Conservation (phyloP, 2,329 filamentous ascomycete species). For the Sarocladium oryzae region DNA sequence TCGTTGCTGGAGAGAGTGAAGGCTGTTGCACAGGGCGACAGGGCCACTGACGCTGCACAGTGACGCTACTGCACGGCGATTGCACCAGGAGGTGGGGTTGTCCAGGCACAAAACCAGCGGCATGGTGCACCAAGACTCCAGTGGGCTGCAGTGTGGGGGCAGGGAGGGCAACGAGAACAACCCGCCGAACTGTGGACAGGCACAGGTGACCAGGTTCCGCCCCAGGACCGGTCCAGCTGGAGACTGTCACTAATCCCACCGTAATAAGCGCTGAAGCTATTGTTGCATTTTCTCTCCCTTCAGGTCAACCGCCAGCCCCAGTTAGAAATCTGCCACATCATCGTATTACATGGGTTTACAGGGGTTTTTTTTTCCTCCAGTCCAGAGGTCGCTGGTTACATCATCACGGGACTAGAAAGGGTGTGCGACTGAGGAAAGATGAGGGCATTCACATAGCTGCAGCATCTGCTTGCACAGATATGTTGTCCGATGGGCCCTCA, state of each 20-base stretch:
- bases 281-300: not conserved
- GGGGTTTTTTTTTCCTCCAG: too few relatives aligned
- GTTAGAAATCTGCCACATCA: not conserved
- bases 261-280: constrained; percentile 1
- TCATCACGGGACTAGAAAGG: not conserved
- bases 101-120: not conserved
- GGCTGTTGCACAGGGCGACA: not conserved
- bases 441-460: constrained; percentile 6
- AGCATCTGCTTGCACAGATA: not conserved
- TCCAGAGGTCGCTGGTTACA: not conserved
- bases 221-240: too few relatives aligned
- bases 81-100: too few relatives aligned
- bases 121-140: not conserved
- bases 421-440: not conserved
- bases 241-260: constrained; percentile 1
- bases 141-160: constrained; percentile 1
- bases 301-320: not conserved
- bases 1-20: not conserved
- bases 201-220: not conserved
- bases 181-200: too few relatives aligned
- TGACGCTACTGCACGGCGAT: not conserved
- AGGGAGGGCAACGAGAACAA: too few relatives aligned
- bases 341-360: too few relatives aligned
- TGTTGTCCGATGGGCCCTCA: constrained; percentile 4
- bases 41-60: not conserved